Conservation (phyloP, 1,284 basidiomycete species). For the Naganishia cerealis region DNA sequence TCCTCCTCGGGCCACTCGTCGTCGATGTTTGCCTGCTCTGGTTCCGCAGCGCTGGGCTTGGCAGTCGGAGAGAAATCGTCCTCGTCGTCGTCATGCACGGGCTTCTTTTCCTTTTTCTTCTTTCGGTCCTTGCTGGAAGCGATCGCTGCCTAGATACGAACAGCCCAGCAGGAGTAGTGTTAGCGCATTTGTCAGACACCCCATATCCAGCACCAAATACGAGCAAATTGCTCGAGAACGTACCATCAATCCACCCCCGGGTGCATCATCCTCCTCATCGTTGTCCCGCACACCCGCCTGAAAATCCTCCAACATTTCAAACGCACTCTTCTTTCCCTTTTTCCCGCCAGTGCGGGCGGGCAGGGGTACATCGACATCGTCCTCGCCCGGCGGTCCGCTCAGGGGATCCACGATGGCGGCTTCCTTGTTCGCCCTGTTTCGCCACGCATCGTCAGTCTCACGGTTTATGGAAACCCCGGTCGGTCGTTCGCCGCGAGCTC, state of each 20-base stretch:
- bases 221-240: constrained; percentile 42
- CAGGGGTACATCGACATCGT: constrained; percentile 55
- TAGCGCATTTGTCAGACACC: constrained; percentile 59
- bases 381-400: constrained; percentile 54
- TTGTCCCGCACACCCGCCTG: constrained; percentile 61
- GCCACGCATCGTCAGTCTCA: constrained; percentile 2
- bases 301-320: constrained; percentile 46
- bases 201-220: constrained; percentile 56
- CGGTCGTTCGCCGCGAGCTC: constrained; percentile 40
- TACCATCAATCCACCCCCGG: constrained; percentile 76
- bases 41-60: constrained; percentile 69
- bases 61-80: constrained; percentile 57
- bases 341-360: constrained; percentile 42
- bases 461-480: not conserved
- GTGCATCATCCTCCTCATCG: constrained; percentile 62
- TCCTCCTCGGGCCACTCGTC: constrained; percentile 42
- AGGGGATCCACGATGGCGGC: constrained; percentile 64
- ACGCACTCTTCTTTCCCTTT: constrained; percentile 37
- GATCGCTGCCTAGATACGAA: constrained; percentile 26
- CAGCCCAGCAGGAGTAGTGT: constrained; percentile 57
- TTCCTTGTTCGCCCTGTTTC: constrained; percentile 59
- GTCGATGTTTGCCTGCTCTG: constrained; percentile 56
- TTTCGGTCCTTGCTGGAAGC: constrained; percentile 33
- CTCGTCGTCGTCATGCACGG: constrained; percentile 36
- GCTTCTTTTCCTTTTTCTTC: constrained; percentile 39